Evolutionary conservation across 2,329 filamentous ascomycete species (phyloP).

Genomic region (Cytospora paraplurivora): DNA sequence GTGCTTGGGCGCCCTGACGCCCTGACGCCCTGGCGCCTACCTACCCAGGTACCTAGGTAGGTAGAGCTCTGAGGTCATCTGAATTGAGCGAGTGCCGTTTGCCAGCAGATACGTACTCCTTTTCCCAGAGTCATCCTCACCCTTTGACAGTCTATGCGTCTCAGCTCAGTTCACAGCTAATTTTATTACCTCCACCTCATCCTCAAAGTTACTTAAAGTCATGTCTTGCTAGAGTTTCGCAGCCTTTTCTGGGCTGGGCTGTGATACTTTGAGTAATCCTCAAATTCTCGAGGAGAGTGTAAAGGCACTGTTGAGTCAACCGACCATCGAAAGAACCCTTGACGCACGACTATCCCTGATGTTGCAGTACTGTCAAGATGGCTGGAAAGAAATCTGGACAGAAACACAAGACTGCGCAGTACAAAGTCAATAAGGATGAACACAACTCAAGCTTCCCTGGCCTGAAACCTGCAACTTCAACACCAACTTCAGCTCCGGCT

Average conservation of each 20-base stretch:
- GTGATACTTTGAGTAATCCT: conserved; percentile 44
- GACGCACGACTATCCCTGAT: conserved; percentile 21
- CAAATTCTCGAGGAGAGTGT: conserved; percentile 27
- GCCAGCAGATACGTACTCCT: background rate
- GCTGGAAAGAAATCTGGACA: conserved; percentile 52
- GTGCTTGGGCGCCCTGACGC: background rate
- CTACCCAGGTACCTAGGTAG: no score
- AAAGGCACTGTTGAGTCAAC: conserved; percentile 1
- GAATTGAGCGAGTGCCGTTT: background rate
- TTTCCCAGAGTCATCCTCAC: conserved; percentile 1
- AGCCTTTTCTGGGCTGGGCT: conserved; percentile 48
- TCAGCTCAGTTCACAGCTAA: conserved; percentile 6
- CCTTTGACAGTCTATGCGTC: background rate
- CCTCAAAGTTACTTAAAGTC: conserved; percentile 44
- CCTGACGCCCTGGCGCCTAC: no score
- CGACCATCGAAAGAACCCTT: conserved; percentile 1
- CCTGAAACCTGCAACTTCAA: conserved; percentile 47
- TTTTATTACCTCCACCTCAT: conserved; percentile 22
- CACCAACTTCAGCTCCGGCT: conserved; percentile 35
- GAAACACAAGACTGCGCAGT: conserved; percentile 52
- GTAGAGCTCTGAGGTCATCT: conserved; percentile 18
- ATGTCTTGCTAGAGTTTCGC: conserved; percentile 51
- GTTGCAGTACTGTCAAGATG: conserved; percentile 44
- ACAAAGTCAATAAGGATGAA: conserved; percentile 44
- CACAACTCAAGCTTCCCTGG: conserved; percentile 54